Evolutionary conservation across 768 basidiomycete species (phyloP), one percentile per base, ranked within the genome.

Genomic region (Psilocybe azurescens): DNA sequence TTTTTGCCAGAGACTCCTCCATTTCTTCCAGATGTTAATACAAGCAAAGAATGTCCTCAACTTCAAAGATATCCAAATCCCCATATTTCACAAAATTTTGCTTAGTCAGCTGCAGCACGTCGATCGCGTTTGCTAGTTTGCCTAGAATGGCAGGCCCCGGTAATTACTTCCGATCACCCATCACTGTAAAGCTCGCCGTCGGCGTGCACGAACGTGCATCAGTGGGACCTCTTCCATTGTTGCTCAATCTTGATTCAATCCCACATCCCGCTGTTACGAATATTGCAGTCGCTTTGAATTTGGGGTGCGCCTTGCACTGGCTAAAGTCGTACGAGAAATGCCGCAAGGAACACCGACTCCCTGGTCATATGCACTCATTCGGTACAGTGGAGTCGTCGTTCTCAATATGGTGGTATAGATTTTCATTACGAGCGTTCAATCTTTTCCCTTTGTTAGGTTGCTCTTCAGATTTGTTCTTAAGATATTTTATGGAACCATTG

Each of bases 401-500:
- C 8, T 18, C 5, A 29, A 63, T 53, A 41, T 53, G 9, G 36
- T 52, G 24, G 24, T 24, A 24, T 24, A 24, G 24, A 55, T n/a
- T 5, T 51, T 38, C 38, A 32, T 14, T 32, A 20, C 33, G 5
- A 59, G 29, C 7, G 50, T 33, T 7, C 30, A 53, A 8, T 24
- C 24, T 24, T 24, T 2, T 24, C 24, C 24, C 18, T 50, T 28
- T 18, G 52, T 13, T 55, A 93, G 91, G 38, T 70, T 87, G 16
- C 78, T 93, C 30, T 94, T 93, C 72, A 85, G 84, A 66, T 89
- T 95, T 66, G 93, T 94, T 2, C 86, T 96, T 69, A 92, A 92
- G 72, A 91, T 95, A 64, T 96, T 96, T 77, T 96, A 96, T 73
- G 92, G 92, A 1, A 86, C 89, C 9, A 94, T 96, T 59, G 91